These are phyloP conservation scores for Trypanosomatidae sp. DNA, from an alignment of 208 protist species.

Conservation along the genomic window DNA sequence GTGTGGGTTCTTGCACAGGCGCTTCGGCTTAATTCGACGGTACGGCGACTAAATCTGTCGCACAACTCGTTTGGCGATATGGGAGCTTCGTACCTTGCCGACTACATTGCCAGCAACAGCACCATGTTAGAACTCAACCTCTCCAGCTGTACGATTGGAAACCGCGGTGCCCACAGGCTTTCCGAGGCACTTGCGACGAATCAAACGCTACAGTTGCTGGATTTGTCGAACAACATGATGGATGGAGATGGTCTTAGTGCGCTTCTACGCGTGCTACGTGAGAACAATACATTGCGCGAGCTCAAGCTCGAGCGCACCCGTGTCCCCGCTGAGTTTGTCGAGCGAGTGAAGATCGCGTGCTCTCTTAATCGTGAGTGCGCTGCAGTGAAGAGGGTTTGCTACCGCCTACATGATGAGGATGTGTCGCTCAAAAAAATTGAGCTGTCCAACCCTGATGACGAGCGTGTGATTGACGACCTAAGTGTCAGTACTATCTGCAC, in stretches of 20 bases:
- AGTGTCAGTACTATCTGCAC: constrained; percentile 61
- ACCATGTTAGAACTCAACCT: constrained; percentile 58
- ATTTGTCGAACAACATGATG: constrained; percentile 78
- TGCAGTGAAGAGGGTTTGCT: constrained; percentile 59
- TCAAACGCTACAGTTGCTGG: constrained; percentile 46
- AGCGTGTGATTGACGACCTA: constrained; percentile 55
- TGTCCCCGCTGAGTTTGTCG: constrained; percentile 33
- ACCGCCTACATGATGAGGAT: constrained; percentile 62
- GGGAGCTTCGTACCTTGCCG: constrained; percentile 59
- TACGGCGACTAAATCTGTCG: constrained; percentile 70
- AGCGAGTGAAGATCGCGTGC: constrained; percentile 54
- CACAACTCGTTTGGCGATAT: constrained; percentile 84
- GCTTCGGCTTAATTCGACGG: constrained; percentile 51
- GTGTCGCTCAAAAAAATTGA: constrained; percentile 45
- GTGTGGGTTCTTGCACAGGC: constrained; percentile 73
- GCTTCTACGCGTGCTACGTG: constrained; percentile 60
- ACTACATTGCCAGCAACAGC: constrained; percentile 65
- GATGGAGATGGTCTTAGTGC: constrained; percentile 39
- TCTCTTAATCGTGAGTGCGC: constrained; percentile 72
- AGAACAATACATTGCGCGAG: constrained; percentile 50
- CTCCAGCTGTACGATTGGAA: constrained; percentile 69
- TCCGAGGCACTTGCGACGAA: constrained; percentile 80
- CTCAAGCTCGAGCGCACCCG: constrained; percentile 61
- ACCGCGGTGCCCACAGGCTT: constrained; percentile 63
- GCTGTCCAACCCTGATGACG: constrained; percentile 36